Conservation (phyloP, 2,329 filamentous ascomycete genomes). For the Fusarium sp. region DNA sequence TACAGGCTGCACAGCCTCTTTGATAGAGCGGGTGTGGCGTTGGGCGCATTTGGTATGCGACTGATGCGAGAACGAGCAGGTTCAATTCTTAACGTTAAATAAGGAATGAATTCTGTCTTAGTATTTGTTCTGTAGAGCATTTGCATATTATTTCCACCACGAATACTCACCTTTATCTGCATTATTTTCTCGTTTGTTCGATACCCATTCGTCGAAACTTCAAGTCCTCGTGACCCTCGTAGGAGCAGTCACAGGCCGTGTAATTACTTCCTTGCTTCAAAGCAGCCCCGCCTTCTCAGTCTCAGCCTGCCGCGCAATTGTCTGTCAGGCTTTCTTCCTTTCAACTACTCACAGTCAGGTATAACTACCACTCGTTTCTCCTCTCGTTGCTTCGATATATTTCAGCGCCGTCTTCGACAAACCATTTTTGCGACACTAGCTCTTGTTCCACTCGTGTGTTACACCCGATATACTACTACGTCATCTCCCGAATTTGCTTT, state of each 20-base stretch:
- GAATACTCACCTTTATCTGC: not conserved
- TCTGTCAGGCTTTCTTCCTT: slow-evolving; percentile 19
- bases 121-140: not conserved
- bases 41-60: slow-evolving; percentile 20
- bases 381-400: not conserved
- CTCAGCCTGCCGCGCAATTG: slow-evolving; percentile 40
- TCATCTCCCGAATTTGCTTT: slow-evolving; percentile 23
- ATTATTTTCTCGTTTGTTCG: not conserved
- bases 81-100: not conserved
- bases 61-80: slow-evolving; percentile 5
- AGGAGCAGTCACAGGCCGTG: slow-evolving; percentile 26
- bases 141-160: not conserved
- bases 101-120: slow-evolving; percentile 1
- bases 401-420: not conserved
- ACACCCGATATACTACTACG: slow-evolving; percentile 17
- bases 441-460: slow-evolving; percentile 6
- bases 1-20: slow-evolving; percentile 41
- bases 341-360: slow-evolving; percentile 4
- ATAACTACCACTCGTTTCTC: slow-evolving; percentile 8
- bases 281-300: slow-evolving; percentile 24
- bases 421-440: not conserved
- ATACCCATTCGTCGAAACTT: slow-evolving; percentile 13
- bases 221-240: slow-evolving; percentile 18
- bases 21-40: slow-evolving; percentile 42
- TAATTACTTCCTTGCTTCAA: slow-evolving; percentile 21